These are phyloP conservation scores for Rhamnella rubrinervis DNA, from an alignment of 331 rosid species.

Conservation along the genomic window DNA sequence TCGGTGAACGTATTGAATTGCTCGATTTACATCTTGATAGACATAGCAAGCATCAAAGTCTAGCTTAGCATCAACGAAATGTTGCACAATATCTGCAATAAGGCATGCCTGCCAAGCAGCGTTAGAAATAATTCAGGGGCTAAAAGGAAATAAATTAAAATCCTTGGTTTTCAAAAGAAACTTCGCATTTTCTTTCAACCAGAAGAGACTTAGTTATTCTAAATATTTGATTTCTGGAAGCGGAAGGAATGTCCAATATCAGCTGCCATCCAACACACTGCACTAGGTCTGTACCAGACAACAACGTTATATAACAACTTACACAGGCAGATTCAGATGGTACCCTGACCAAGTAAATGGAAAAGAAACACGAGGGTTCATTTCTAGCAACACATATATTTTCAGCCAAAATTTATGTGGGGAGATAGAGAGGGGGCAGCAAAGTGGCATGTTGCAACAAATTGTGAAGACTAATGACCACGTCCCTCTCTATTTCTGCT, in stretches of 20 bases:
- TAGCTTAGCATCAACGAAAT: conserved; percentile 87
- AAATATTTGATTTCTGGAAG: too few species aligned
- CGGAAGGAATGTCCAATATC: background rate
- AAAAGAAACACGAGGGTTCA: background rate
- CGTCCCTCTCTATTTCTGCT: too few species aligned
- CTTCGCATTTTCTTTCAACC: background rate
- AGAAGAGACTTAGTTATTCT: too few species aligned
- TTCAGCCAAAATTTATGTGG: too few species aligned
- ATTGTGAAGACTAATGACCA: too few species aligned
- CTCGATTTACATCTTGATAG: conserved; percentile 85
- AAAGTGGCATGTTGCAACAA: too few species aligned
- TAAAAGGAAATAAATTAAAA: conserved; percentile 11
- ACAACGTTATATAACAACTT: background rate
- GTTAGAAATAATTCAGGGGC: conserved; percentile 21
- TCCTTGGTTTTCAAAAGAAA: background rate
- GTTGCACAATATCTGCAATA: conserved; percentile 90
- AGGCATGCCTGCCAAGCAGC: conserved; percentile 85
- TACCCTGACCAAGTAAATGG: background rate
- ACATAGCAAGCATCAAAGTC: conserved; percentile 89
- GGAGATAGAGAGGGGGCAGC: too few species aligned
- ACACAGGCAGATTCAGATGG: background rate
- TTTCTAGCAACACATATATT: too few species aligned
- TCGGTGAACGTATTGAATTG: conserved; percentile 84
- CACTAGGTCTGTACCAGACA: background rate
- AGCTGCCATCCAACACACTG: background rate